Evolutionary conservation across 176 grass and related monocot genomes (phyloP).

Genomic region (Elymus sibiricus): DNA sequence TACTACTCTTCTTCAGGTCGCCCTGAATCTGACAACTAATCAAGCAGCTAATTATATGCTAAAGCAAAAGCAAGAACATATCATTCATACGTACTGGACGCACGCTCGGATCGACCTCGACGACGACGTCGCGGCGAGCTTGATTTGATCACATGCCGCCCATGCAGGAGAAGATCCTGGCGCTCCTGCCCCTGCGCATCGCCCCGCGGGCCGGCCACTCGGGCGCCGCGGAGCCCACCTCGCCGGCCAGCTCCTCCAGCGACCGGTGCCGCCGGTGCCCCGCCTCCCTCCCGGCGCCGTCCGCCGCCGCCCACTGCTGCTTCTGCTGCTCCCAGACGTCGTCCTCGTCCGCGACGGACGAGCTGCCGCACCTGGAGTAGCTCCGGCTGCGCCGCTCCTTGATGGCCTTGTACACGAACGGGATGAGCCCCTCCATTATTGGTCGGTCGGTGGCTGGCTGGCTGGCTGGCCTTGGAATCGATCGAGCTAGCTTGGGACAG

Average conservation of each 20-base stretch:
- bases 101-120: too few relatives aligned
- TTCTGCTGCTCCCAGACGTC: conserved; percentile 26
- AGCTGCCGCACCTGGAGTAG: conserved; percentile 60
- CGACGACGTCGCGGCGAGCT: background rate
- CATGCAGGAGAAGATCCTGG: conserved; percentile 62
- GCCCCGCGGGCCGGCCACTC: conserved; percentile 4
- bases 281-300: conserved; percentile 18
- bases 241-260: conserved; percentile 53
- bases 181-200: conserved; percentile 30
- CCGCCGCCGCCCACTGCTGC: background rate
- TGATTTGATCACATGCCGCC: conserved; percentile 34
- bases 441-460: too few relatives aligned
- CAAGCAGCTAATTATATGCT: background rate
- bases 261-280: conserved; percentile 57
- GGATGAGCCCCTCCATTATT: conserved; percentile 78
- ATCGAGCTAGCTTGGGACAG: conserved; percentile 2
- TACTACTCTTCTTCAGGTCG: background rate
- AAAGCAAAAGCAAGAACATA: background rate
- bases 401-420: conserved; percentile 77
- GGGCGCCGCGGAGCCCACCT: conserved; percentile 35
- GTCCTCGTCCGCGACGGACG: conserved; percentile 8
- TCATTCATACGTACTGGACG: too few relatives aligned
- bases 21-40: background rate
- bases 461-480: background rate
- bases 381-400: conserved; percentile 55